A percentile compares a stretch with the other conserved stretches of the same genome.
phyloP scores from a whole-genome alignment of 345 rosid genomes.

The Clarkia xantiana region DNA sequence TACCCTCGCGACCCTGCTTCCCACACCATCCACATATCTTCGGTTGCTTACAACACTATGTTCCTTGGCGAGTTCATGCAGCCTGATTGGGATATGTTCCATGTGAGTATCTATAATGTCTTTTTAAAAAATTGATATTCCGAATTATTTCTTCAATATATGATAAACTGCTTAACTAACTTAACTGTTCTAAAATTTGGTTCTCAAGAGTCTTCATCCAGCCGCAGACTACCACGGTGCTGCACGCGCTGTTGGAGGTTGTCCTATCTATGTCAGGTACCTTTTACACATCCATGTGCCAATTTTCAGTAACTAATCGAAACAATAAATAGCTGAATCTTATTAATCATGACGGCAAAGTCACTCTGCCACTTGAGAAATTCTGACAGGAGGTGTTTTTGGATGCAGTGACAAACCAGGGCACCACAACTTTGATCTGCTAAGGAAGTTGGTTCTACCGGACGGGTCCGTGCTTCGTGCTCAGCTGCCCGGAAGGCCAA shows the following conservation, averaged over 20 bases:
- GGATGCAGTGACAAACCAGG: constrained; percentile 81
- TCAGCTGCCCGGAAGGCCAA: constrained; percentile 82
- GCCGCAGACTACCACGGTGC: constrained; percentile 95
- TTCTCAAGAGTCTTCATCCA: constrained; percentile 86
- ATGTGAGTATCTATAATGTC: constrained; percentile 50
- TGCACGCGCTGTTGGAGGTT: constrained; percentile 91
- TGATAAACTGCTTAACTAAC: background rate
- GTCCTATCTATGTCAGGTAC: constrained; percentile 95
- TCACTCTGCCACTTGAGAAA: too few relatives aligned
- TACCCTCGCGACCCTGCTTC: constrained; percentile 93
- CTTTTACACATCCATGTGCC: too few relatives aligned
- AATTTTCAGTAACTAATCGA: too few relatives aligned
- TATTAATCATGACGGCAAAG: too few relatives aligned
- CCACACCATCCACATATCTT: constrained; percentile 85
- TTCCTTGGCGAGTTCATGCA: constrained; percentile 98
- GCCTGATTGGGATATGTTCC: constrained; percentile 99
- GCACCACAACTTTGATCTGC: constrained; percentile 69
- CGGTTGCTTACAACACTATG: constrained; percentile 79
- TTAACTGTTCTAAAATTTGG: background rate
- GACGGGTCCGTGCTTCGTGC: constrained; percentile 91
- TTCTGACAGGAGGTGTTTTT: constrained; percentile 3
- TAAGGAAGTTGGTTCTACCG: constrained; percentile 81
- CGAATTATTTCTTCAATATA: background rate
- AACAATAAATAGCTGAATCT: too few relatives aligned
- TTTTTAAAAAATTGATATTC: background rate